Base-by-base conservation (phyloP, 1,284 basidiomycete genomes). In the Spongiforma sp. region DNA sequence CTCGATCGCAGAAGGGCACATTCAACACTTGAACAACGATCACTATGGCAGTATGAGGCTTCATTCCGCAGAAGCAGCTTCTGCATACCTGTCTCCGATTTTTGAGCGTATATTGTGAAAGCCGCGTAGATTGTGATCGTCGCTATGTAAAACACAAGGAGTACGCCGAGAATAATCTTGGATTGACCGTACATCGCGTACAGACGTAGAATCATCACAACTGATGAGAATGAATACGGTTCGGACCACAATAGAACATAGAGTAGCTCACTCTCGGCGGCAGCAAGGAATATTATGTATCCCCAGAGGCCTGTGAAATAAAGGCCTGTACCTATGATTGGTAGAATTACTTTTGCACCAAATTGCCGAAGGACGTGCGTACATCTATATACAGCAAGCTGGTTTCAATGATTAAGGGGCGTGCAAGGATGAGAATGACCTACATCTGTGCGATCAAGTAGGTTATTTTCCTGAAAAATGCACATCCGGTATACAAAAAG, bases 201-300 rank as follows among this genome's bases (percentile, higher is more conserved):
- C 19, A 73, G 57, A 4, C 72, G 69, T 10, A 72, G 33, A 39
- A 72, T 71, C 70, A 74, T 72, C 33, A 74, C 63, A 14, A 70
- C 72, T 74, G 33, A 17, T 59, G 1, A 19, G 28, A 3, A n/a
- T 5, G 14, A 37, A 26, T 6, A 37, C 9, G 28, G 19, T 52
- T 24, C 59, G 26, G 21, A 9, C 14, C 2, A 46, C 17, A 5
- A 43, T 21, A 28, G 43, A 24, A 6, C 4, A 54, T n/a, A 15
- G 3, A 9, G 4, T 3, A 24, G 73, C 70, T 65, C 41, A 72
- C 72, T 57, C 24, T 72, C 67, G 2, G 69, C 57, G 15, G 64
- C 63, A 48, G 64, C 64, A 39, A 74, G 66, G 32, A 68, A 71
- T 54, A 69, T 3, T 15, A 52, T 15, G 26, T 67, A 74, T n/a